Evolutionary conservation across 495 filamentous ascomycete genomes (phyloP).

Genomic region (Mytilinidion resinicola): DNA sequence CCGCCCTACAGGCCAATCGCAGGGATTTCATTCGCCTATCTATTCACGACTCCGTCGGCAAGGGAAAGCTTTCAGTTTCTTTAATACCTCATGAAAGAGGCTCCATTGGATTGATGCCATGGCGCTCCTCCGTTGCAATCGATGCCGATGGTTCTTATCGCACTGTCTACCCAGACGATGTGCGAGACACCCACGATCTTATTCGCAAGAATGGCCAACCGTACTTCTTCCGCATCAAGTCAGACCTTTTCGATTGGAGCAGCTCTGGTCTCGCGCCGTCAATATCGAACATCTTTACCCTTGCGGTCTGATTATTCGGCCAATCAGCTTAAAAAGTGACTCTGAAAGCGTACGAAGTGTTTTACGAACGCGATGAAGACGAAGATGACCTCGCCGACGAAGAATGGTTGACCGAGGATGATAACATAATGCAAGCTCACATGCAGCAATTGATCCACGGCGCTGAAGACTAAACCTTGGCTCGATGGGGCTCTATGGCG

Average conservation of each 20-base stretch:
- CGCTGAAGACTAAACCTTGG: no score
- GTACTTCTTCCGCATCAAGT: conserved; percentile 40
- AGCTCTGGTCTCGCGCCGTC: conserved; percentile 23
- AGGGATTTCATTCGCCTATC: conserved; percentile 7
- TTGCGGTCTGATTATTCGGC: conserved; percentile 40
- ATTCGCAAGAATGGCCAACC: conserved; percentile 38
- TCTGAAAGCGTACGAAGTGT: no score
- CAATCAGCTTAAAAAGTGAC: no score
- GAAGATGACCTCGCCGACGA: no score
- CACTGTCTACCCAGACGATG: conserved; percentile 37
- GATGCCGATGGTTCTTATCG: conserved; percentile 36
- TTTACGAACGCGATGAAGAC: no score
- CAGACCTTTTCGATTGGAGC: conserved; percentile 35
- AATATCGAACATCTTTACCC: conserved; percentile 42
- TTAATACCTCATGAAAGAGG: conserved; percentile 24
- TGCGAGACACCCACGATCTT: conserved; percentile 40
- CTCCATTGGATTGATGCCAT: conserved; percentile 35
- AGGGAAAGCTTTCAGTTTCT: conserved; percentile 24
- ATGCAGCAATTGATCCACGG: no score
- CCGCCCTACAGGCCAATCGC: no score
- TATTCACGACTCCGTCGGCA: conserved; percentile 13
- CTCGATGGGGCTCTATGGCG: no score
- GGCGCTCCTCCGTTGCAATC: conserved; percentile 40
- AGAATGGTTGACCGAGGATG: no score
- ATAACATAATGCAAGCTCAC: no score